Conservation (phyloP, 495 filamentous ascomycete genomes). For the Podospora appendiculata region DNA sequence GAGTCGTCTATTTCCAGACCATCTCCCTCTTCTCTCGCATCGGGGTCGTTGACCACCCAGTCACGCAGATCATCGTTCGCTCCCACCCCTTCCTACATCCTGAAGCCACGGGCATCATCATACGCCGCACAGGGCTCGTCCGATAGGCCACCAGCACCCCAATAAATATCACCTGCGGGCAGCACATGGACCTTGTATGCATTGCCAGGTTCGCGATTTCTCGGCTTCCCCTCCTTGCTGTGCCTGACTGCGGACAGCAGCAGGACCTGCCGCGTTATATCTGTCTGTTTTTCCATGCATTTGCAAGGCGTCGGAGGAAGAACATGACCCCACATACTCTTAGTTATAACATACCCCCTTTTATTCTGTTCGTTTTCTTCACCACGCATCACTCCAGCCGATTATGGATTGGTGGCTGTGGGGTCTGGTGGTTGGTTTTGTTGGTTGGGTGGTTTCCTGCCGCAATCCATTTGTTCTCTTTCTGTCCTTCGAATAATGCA, state of each 20-base stretch:
- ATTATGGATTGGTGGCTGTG: not conserved
- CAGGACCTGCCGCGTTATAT: no score
- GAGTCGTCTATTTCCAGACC: no score
- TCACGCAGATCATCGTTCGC: no score
- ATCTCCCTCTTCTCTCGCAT: no score
- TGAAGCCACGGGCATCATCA: no score
- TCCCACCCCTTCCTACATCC: no score
- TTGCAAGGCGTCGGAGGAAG: slow-evolving; percentile 11
- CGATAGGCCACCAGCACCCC: not conserved
- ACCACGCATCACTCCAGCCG: not conserved
- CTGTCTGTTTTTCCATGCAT: slow-evolving; percentile 10
- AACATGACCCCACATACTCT: not conserved
- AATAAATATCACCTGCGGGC: not conserved
- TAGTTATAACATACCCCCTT: not conserved
- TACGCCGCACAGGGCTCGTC: not conserved
- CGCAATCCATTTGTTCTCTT: not conserved
- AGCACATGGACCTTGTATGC: not conserved
- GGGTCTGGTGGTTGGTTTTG: no score
- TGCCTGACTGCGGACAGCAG: no score
- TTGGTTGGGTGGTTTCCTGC: not conserved
- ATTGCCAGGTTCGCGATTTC: no score
- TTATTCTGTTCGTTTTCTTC: not conserved
- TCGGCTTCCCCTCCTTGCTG: no score
- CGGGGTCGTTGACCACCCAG: no score
- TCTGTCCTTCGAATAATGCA: not conserved